These are phyloP conservation scores for Alternaria angustiovoidea DNA, from an alignment of 2,329 filamentous ascomycete genomes.

Conservation along the genomic window DNA sequence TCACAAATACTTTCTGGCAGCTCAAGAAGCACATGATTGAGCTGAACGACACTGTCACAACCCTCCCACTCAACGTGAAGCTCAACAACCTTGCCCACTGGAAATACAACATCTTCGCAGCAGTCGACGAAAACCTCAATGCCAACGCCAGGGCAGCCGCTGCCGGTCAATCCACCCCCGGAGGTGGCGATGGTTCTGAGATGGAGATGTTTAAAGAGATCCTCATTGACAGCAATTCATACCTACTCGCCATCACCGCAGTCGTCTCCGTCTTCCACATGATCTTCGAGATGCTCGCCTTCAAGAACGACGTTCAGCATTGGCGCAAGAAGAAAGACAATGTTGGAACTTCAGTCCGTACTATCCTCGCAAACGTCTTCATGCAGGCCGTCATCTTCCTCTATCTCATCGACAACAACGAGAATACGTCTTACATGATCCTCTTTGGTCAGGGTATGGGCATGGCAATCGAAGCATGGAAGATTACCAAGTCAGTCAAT, in stretches of 20 bases:
- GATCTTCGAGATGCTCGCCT: constrained; percentile 93
- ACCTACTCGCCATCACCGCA: constrained; percentile 83
- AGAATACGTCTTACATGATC: constrained; percentile 99
- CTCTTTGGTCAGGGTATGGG: constrained; percentile 90
- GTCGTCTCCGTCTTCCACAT: constrained; percentile 89
- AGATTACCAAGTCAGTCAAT: constrained; percentile 94
- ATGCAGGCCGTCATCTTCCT: constrained; percentile 97
- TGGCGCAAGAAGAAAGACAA: constrained; percentile 99
- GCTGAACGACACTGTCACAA: constrained; percentile 87
- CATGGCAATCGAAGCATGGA: constrained; percentile 83
- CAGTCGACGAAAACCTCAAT: constrained; percentile 87
- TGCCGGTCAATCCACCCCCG: constrained; percentile 71
- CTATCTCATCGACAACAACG: constrained; percentile 95
- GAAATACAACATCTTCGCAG: constrained; percentile 88
- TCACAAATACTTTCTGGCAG: constrained; percentile 97
- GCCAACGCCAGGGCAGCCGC: constrained; percentile 81
- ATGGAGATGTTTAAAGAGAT: constrained; percentile 98
- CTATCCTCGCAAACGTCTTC: constrained; percentile 95
- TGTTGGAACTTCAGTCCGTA: constrained; percentile 93
- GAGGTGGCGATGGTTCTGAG: constrained; percentile 87
- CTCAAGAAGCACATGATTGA: constrained; percentile 88
- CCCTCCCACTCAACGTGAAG: constrained; percentile 82
- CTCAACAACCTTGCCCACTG: constrained; percentile 82
- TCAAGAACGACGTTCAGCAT: constrained; percentile 96
- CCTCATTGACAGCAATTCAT: constrained; percentile 91